phyloP scores from a whole-genome alignment of 305 asterid species.

The Solanum hybrid region DNA sequence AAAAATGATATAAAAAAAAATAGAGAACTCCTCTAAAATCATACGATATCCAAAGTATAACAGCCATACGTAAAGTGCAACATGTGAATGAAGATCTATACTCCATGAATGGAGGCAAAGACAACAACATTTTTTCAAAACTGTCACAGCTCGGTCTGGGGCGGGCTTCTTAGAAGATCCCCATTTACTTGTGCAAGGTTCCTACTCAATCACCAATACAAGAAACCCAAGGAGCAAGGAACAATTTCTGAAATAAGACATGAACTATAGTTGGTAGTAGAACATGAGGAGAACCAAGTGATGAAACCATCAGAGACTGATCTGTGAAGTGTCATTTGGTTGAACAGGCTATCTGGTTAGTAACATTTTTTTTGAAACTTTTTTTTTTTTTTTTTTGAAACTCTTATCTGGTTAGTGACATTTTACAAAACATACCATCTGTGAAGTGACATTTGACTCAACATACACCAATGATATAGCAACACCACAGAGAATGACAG shows the following conservation, averaged over 20 bases:
- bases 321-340: background rate
- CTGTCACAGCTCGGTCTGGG: background rate
- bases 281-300: background rate
- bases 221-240: background rate
- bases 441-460: background rate
- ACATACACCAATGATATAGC: background rate
- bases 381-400: too few relatives aligned
- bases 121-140: background rate
- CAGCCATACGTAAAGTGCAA: background rate
- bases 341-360: background rate
- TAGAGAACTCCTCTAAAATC: background rate
- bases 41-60: background rate
- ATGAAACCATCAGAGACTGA: background rate
- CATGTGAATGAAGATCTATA: background rate
- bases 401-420: background rate
- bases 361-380: background rate
- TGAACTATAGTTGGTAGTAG: background rate
- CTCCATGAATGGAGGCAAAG: background rate
- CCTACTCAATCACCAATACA: background rate
- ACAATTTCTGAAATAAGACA: background rate
- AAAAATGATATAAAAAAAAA: background rate
- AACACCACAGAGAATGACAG: background rate
- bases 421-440: background rate
- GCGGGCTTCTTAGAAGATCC: background rate
- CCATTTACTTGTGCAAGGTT: background rate